phyloP scores from a whole-genome alignment of 2,329 filamentous ascomycete genomes.

The Aspergillus uvarum region DNA sequence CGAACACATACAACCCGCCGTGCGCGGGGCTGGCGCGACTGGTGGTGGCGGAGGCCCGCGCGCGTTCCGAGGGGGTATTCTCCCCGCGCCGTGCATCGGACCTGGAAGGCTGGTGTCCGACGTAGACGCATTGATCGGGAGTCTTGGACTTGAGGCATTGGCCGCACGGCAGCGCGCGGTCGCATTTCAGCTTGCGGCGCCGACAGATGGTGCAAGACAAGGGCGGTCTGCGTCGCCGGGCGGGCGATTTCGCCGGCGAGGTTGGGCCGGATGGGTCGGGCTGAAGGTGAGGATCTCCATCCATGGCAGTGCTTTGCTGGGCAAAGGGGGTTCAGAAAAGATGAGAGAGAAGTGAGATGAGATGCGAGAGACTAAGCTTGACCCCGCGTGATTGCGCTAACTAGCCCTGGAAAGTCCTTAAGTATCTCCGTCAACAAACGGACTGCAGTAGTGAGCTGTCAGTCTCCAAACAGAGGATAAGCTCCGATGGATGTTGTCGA shows the following conservation, averaged over 20 bases:
- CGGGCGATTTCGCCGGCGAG: slow-evolving; percentile 22
- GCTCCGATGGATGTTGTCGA: background rate
- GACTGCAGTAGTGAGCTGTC: background rate
- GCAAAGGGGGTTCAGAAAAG: background rate
- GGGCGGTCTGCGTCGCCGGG: slow-evolving; percentile 63
- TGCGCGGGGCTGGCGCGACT: slow-evolving; percentile 17
- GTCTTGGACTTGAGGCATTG: slow-evolving; percentile 58
- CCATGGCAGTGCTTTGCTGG: slow-evolving; percentile 1
- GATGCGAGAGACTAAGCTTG: background rate
- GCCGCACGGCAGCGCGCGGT: slow-evolving; percentile 69
- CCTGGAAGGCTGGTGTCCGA: slow-evolving; percentile 24
- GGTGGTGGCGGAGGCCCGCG: slow-evolving; percentile 9
- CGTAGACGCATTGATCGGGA: slow-evolving; percentile 54
- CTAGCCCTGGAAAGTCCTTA: background rate
- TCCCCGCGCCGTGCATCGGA: background rate
- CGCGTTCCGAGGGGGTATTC: slow-evolving; percentile 8
- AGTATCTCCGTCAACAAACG: background rate
- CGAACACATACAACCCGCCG: slow-evolving; percentile 35
- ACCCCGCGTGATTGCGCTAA: background rate
- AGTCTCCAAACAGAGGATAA: background rate
- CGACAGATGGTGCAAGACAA: slow-evolving; percentile 69
- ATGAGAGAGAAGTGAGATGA: background rate
- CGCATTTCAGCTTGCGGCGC: slow-evolving; percentile 56
- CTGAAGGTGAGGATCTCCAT: slow-evolving; percentile 8
- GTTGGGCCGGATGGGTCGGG: background rate